A percentile compares a stretch with the other conserved stretches of the same genome.
Conservation (phyloP, 2,329 filamentous ascomycete genomes). For the Colletotrichum sp. region DNA sequence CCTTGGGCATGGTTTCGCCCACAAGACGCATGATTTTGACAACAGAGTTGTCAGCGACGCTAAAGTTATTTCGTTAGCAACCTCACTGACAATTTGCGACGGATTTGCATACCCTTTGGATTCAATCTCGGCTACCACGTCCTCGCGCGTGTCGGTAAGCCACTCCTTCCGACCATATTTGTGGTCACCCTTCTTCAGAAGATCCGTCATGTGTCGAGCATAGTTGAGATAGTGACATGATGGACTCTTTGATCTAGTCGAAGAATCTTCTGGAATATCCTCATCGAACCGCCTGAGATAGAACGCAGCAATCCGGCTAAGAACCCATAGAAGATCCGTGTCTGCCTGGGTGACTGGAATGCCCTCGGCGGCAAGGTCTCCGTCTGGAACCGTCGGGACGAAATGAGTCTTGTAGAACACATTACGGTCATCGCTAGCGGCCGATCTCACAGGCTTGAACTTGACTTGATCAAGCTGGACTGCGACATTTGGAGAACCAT, state of each 20-base stretch:
- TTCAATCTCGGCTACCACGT: background rate
- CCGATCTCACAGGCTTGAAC: background rate
- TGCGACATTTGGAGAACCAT: background rate
- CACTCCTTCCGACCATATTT: slow-evolving; percentile 23
- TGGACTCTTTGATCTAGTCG: background rate
- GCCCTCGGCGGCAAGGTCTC: background rate
- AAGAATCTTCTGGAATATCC: background rate
- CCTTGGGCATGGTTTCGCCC: slow-evolving; percentile 27
- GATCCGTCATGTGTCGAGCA: slow-evolving; percentile 24
- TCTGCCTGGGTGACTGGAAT: slow-evolving; percentile 27
- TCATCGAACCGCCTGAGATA: background rate
- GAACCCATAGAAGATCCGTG: background rate
- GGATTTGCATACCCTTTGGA: background rate
- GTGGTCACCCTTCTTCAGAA: slow-evolving; percentile 22
- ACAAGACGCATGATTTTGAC: background rate
- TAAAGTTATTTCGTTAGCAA: background rate
- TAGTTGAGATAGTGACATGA: background rate
- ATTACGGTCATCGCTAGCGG: background rate
- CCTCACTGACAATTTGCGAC: background rate
- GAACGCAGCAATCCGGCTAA: background rate
- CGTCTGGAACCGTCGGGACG: background rate
- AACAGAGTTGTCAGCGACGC: background rate
- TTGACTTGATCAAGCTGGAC: background rate
- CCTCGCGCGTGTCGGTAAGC: background rate
- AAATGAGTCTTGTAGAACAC: slow-evolving; percentile 3